Evolutionary conservation across 179 eudicot genomes (phyloP).

Genomic region (Carnegiea gigantea): DNA sequence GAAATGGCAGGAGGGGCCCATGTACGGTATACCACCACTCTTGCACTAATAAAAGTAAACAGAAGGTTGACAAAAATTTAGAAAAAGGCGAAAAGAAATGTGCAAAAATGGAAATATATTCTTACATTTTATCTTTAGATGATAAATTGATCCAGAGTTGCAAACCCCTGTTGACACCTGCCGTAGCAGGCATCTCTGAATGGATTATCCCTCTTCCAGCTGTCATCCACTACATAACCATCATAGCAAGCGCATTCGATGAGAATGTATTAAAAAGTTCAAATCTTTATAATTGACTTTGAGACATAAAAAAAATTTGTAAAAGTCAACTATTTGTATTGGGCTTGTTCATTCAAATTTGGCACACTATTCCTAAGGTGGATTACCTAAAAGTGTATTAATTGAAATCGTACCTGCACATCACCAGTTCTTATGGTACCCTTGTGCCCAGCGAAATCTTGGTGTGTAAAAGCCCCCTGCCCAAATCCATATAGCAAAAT

Average conservation of each 20-base stretch:
- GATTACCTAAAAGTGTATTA: neutral
- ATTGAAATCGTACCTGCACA: conserved; percentile 57
- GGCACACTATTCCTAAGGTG: neutral
- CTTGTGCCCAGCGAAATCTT: conserved; percentile 89
- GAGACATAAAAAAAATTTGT: too few relatives aligned
- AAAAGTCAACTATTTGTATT: too few relatives aligned
- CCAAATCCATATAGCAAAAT: neutral
- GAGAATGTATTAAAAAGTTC: neutral
- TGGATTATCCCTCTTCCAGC: conserved; percentile 98
- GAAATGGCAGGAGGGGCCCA: too few relatives aligned
- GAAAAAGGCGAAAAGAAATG: neutral
- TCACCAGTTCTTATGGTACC: conserved; percentile 82
- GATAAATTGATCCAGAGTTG: conserved; percentile 95
- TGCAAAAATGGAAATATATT: neutral
- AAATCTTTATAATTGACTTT: neutral
- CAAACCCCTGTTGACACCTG: conserved; percentile 70
- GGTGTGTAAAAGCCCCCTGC: conserved; percentile 89
- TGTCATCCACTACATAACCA: conserved; percentile 84
- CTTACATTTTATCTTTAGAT: conserved; percentile 87
- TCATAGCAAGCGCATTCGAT: neutral
- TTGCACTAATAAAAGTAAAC: too few relatives aligned
- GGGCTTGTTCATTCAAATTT: neutral
- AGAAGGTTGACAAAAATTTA: too few relatives aligned
- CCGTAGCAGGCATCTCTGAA: conserved; percentile 93
- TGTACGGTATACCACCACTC: too few relatives aligned